Evolutionary conservation across 306 rosid genomes (phyloP), one percentile per base, ranked within the genome.

Genomic region (Inga laurina): DNA sequence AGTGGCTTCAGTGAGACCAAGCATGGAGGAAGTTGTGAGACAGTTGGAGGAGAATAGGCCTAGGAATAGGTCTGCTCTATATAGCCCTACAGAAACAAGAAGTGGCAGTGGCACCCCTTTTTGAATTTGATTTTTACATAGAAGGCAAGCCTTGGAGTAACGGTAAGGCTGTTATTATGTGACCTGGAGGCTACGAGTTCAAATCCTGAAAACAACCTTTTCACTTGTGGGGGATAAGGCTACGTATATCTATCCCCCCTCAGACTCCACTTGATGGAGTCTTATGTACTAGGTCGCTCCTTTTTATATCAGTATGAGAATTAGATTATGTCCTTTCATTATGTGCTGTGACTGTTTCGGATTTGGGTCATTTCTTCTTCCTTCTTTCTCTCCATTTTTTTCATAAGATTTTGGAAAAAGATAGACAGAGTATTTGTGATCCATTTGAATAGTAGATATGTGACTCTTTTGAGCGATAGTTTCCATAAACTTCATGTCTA

Each of bases 21-120:
- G 92, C 88, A 96, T 96, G 97, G 97, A 96, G 6, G 99, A 97
- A 85, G 97, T 97, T 72, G 98, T 97, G 88, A 91, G 94, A 90
- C 98, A 94, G 79, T 90, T 97, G 88, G 99, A 97, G 81, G 99
- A 97, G 85, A 92, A 97, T 85, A 92, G 99, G 79, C 99, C 99
- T 79, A 92, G 99, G 83, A 97, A 97, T 78, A 91, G 98, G 86
- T 97, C 99, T 77, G 97, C 99, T 76, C 87, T 97, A 85, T 97
- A 97, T 76, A 97, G 99, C 85, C 99, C 99, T 34, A 90, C 99
- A 76, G 98, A 97, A 82, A 93, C 97, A 82, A 97, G 99, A 88
- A 97, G 99, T 90, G 99, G 95, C 74, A 97, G 92, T 81, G 89
- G 93, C 70, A 97, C 99, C 18, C 99, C 99, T 67, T 97, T 97